Evolutionary conservation across 2,329 filamentous ascomycete genomes (phyloP).

Genomic region (Cryphonectria radicalis): DNA sequence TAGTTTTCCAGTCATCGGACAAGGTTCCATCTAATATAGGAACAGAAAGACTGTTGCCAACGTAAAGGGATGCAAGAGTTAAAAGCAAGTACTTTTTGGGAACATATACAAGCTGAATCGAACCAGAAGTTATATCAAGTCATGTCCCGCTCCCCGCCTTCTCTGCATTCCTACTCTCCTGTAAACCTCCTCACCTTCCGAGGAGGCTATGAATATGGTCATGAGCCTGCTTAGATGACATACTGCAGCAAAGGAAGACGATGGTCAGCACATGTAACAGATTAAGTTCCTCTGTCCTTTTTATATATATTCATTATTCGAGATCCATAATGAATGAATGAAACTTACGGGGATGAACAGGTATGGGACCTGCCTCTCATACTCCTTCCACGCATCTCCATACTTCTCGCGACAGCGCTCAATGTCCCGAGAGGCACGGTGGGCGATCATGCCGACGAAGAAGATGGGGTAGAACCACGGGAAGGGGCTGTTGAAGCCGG

Average conservation of each 20-base stretch:
- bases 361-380: slow-evolving; percentile 79
- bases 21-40: neutral
- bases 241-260: slow-evolving; percentile 39
- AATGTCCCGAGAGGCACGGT: slow-evolving; percentile 77
- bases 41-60: neutral
- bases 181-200: neutral
- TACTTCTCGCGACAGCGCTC: slow-evolving; percentile 77
- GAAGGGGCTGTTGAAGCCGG: slow-evolving; percentile 78
- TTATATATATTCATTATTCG: neutral
- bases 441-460: slow-evolving; percentile 78
- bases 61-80: slow-evolving; percentile 17
- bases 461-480: slow-evolving; percentile 90
- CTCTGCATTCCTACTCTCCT: neutral
- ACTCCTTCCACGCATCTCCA: slow-evolving; percentile 80
- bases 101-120: slow-evolving; percentile 26
- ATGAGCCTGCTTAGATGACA: slow-evolving; percentile 42
- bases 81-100: slow-evolving; percentile 19
- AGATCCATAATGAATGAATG: slow-evolving; percentile 49
- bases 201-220: neutral
- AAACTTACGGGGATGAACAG: slow-evolving; percentile 66
- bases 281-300: neutral
- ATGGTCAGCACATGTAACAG: neutral
- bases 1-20: neutral
- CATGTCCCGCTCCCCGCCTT: neutral
- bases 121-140: slow-evolving; percentile 1